Evolutionary conservation across 306 rosid genomes (phyloP).

Genomic region (Rubus parviflorus): DNA sequence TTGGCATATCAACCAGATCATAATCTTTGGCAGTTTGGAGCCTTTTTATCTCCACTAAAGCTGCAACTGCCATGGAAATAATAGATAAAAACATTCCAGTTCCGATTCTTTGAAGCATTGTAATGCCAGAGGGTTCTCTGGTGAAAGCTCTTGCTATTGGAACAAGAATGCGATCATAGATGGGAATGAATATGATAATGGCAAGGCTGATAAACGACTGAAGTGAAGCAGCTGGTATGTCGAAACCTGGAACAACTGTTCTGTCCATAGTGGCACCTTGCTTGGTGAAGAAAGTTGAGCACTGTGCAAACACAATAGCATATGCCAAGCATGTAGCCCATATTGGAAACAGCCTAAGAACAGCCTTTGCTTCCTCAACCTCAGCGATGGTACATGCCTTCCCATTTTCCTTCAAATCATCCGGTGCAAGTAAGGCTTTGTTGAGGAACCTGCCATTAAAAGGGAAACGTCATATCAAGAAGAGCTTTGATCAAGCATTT

Average conservation of each 20-base stretch:
- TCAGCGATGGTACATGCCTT: slow-evolving; percentile 25
- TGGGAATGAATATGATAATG: slow-evolving; percentile 39
- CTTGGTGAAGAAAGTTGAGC: slow-evolving; percentile 50
- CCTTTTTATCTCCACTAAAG: slow-evolving; percentile 56
- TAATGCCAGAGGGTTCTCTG: slow-evolving; percentile 57
- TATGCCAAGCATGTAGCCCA: slow-evolving; percentile 48
- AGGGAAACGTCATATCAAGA: too few relatives aligned
- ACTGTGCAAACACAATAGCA: slow-evolving; percentile 45
- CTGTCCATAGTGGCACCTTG: slow-evolving; percentile 63
- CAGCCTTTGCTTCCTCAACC: slow-evolving; percentile 53
- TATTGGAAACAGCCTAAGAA: slow-evolving; percentile 43
- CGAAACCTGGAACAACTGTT: slow-evolving; percentile 40
- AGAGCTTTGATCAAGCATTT: too few relatives aligned
- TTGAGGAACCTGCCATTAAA: slow-evolving; percentile 39
- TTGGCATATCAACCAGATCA: slow-evolving; percentile 53
- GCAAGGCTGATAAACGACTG: slow-evolving; percentile 34
- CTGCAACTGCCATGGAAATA: slow-evolving; percentile 46
- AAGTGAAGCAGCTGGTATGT: slow-evolving; percentile 63
- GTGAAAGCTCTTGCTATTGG: slow-evolving; percentile 54
- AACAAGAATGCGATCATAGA: slow-evolving; percentile 57
- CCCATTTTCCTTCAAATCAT: slow-evolving; percentile 25
- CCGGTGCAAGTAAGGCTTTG: slow-evolving; percentile 39
- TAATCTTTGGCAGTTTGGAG: slow-evolving; percentile 53
- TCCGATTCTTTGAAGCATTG: slow-evolving; percentile 72
- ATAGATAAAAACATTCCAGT: slow-evolving; percentile 51